Base-by-base conservation (phyloP, 2,329 filamentous ascomycete genomes). In the Pseudovirgaria hyperparasitica region DNA sequence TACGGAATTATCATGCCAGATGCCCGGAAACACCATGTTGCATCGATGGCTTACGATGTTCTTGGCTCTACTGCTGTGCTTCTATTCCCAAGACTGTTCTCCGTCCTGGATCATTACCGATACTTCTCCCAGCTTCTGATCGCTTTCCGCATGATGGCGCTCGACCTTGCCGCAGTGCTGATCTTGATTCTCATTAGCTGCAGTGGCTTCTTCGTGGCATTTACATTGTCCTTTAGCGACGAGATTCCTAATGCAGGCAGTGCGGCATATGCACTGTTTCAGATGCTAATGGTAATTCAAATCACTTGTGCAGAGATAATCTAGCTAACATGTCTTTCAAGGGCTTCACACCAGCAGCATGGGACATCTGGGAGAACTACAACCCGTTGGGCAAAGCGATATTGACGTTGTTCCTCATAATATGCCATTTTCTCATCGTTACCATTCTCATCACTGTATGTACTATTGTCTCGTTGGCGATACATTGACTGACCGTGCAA, bases 61-160 rank as follows among this genome's bases (percentile, higher is more conserved):
- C 66, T 96, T 19, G 86, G 85, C 1, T 80, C 85, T 2, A 92
- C 86, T 43, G 86, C 86, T 5, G 82, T 96, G 11, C 63, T 96
- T 21, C 66, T 96, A 1, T 77, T 94, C 39, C 87, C 87, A 18
- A 77, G 87, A 23, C 74, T 94, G 10, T 94, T 94, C 57, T 92
- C 82, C 32, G 74, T 93, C 10, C 66, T 96, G 34, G 87, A 96
- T 46, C 86, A 94, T 53, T 93, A 92, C 50, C 81, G 82, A 39
- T 94, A 94, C 56, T 94, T 94, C 51, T 93, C 86, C 1, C 87
- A 93, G 54, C 67, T 96, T 12, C 68, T 94, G 27, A 92, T 94
- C 38, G 86, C 86, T 3, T 93, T 96, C 46, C 75, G 86, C 12
- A 72, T 94, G 48, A 94, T 96, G 85, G 84, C 82, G 2, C 71